These are phyloP conservation scores for Penicillium sp. DNA, from an alignment of 2,329 filamentous ascomycete species.

Conservation along the genomic window DNA sequence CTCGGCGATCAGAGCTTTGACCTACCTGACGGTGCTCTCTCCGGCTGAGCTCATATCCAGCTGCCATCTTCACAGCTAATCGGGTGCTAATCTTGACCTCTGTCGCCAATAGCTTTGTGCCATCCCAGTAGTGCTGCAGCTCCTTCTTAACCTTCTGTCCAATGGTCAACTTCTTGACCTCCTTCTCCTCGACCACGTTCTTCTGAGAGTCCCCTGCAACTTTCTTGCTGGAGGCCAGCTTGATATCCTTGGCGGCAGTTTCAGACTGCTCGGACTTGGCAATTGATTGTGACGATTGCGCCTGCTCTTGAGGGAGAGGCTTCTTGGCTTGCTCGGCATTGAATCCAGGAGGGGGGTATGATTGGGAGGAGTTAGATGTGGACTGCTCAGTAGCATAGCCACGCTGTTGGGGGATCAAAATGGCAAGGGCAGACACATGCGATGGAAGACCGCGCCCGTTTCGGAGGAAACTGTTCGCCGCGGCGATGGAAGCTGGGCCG, in stretches of 20 bases:
- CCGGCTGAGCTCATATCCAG: constrained; percentile 91
- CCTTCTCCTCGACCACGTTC: constrained; percentile 62
- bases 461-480: constrained; percentile 33
- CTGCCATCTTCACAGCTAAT: constrained; percentile 93
- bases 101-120: constrained; percentile 87
- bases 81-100: constrained; percentile 92
- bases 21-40: constrained; percentile 80
- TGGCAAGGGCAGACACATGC: constrained; percentile 57
- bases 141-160: constrained; percentile 96
- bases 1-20: neutral
- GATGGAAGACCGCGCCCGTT: constrained; percentile 46
- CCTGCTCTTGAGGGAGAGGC: constrained; percentile 63
- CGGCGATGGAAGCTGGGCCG: constrained; percentile 27
- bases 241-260: constrained; percentile 48
- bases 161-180: constrained; percentile 81
- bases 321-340: constrained; percentile 88
- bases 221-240: constrained; percentile 59
- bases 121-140: constrained; percentile 93
- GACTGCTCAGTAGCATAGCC: constrained; percentile 59
- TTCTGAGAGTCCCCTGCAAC: constrained; percentile 51
- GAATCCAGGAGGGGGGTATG: constrained; percentile 82
- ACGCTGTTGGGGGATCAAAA: constrained; percentile 54
- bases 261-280: constrained; percentile 7
- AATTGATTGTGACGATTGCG: constrained; percentile 22
- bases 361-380: constrained; percentile 46